Evolutionary conservation across 108 stramenopile species (phyloP).

Genomic region (Skeletonema tropicum): DNA sequence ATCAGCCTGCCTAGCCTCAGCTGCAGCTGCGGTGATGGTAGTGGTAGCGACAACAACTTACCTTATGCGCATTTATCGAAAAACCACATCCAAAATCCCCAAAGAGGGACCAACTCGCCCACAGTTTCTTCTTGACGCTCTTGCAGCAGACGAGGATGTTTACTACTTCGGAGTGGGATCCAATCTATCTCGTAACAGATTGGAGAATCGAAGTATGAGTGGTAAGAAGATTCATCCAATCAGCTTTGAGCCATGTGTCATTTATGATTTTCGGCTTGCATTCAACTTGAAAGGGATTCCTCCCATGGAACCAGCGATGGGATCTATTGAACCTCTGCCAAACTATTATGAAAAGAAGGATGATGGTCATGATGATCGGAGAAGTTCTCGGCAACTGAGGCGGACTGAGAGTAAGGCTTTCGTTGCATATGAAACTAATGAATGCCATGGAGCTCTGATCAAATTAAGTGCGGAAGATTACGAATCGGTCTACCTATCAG

Average conservation of each 20-base stretch:
- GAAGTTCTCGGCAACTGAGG: not conserved
- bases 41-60: too few species aligned
- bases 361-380: not conserved
- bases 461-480: slow-evolving; percentile 54
- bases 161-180: slow-evolving; percentile 65
- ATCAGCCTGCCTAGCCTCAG: too few species aligned
- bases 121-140: slow-evolving; percentile 26
- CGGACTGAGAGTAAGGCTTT: slow-evolving; percentile 26
- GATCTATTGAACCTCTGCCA: slow-evolving; percentile 45
- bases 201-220: slow-evolving; percentile 50
- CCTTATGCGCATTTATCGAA: too few species aligned
- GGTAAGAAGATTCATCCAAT: slow-evolving; percentile 46
- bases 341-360: slow-evolving; percentile 1
- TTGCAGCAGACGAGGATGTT: slow-evolving; percentile 30
- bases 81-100: too few species aligned
- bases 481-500: slow-evolving; percentile 53
- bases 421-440: slow-evolving; percentile 34
- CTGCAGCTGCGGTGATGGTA: too few species aligned
- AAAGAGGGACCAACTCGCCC: slow-evolving; percentile 26
- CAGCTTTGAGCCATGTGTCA: slow-evolving; percentile 45
- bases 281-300: slow-evolving; percentile 65
- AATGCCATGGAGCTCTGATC: slow-evolving; percentile 65
- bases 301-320: slow-evolving; percentile 65
- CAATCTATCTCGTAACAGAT: slow-evolving; percentile 53
- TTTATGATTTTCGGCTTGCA: slow-evolving; percentile 50